Evolutionary conservation across 805 yeast genomes (phyloP).

Genomic region (Metschnikowia shivogae): DNA sequence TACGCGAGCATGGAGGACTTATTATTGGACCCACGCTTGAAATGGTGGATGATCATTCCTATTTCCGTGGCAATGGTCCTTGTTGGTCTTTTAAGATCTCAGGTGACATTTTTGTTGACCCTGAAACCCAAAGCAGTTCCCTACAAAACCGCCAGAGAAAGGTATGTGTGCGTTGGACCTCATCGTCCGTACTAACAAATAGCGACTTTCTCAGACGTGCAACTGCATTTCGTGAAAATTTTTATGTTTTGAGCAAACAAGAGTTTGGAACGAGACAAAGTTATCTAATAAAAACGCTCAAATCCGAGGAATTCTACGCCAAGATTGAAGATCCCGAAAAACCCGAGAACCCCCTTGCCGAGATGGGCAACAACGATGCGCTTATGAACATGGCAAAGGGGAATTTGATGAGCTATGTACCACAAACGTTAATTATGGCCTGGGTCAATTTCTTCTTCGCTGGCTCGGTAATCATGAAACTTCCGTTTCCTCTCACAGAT

Average conservation of each 20-base stretch:
- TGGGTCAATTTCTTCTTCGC: constrained; percentile 94
- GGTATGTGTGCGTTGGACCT: constrained; percentile 22
- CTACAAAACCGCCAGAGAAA: constrained; percentile 49
- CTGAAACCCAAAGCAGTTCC: constrained; percentile 54
- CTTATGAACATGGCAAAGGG: constrained; percentile 75
- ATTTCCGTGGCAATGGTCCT: constrained; percentile 86
- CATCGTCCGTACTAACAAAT: constrained; percentile 8
- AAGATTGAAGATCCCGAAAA: constrained; percentile 38
- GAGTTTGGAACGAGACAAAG: constrained; percentile 54
- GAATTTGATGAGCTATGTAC: constrained; percentile 77
- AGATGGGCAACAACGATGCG: constrained; percentile 67
- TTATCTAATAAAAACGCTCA: constrained; percentile 45
- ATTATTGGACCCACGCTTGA: constrained; percentile 69
- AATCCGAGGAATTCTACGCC: constrained; percentile 53
- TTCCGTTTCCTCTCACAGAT: constrained; percentile 88
- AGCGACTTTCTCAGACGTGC: constrained; percentile 59
- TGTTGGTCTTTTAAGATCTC: constrained; percentile 74
- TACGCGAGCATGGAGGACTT: constrained; percentile 4
- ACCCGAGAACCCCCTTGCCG: constrained; percentile 61
- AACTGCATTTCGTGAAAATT: constrained; percentile 52
- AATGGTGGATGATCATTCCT: constrained; percentile 88
- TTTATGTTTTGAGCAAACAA: constrained; percentile 43
- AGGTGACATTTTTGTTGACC: constrained; percentile 57
- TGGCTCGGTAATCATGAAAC: constrained; percentile 72
- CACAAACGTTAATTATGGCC: constrained; percentile 92